Conservation (phyloP, 1,139 yeast species). For the Blastobotrys serpentis region DNA sequence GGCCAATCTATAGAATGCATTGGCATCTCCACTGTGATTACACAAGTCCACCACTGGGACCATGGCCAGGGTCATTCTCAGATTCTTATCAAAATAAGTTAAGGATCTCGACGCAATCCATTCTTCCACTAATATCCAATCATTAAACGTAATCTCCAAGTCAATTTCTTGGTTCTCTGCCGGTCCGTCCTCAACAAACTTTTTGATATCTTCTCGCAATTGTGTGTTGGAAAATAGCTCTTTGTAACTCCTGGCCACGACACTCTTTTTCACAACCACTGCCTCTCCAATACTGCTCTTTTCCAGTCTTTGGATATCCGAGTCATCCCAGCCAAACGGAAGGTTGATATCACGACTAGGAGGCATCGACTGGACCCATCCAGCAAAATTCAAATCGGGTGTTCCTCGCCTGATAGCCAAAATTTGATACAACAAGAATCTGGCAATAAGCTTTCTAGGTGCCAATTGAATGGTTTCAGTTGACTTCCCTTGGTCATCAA, state of each 20-base stretch:
- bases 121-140: conserved; percentile 35
- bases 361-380: conserved; percentile 32
- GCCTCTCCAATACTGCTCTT: conserved; percentile 36
- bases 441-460: conserved; percentile 26
- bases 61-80: conserved; percentile 26
- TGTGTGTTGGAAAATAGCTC: conserved; percentile 24
- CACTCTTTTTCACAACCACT: conserved; percentile 29
- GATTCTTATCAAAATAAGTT: conserved; percentile 25
- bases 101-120: conserved; percentile 38
- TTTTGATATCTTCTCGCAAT: conserved; percentile 23
- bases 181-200: conserved; percentile 24
- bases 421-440: conserved; percentile 28
- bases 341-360: conserved; percentile 32
- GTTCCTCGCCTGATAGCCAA: conserved; percentile 25
- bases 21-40: conserved; percentile 36
- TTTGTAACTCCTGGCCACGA: conserved; percentile 29
- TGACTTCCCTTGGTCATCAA: conserved; percentile 20
- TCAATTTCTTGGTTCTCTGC: conserved; percentile 16
- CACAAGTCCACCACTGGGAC: conserved; percentile 42
- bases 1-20: conserved; percentile 32
- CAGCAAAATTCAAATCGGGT: conserved; percentile 25
- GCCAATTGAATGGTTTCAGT: conserved; percentile 20
- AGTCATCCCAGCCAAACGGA: conserved; percentile 35
- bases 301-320: conserved; percentile 29
- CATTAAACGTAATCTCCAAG: conserved; percentile 24